Evolutionary conservation across 1,284 basidiomycete genomes (phyloP).

Genomic region (Albatrellus sp.): DNA sequence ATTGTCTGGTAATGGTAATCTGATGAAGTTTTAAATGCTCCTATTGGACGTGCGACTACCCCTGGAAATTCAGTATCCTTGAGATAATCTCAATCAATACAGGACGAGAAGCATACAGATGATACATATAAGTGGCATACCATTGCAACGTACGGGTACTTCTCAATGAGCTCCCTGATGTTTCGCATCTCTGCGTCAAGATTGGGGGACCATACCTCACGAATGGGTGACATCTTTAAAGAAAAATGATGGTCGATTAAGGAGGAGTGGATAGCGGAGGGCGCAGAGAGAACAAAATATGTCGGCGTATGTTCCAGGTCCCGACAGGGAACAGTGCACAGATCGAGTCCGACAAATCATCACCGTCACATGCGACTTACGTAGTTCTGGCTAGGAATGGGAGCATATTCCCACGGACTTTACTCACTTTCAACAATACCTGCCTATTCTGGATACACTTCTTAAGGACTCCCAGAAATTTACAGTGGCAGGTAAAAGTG

Average conservation of each 20-base stretch:
- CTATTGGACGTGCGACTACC: conserved; percentile 95
- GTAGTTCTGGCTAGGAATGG: neutral
- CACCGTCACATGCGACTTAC: neutral
- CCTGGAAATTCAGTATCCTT: conserved; percentile 99
- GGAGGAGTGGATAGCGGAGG: neutral
- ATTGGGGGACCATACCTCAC: conserved; percentile 92
- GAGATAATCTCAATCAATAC: conserved; percentile 1
- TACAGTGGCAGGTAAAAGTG: neutral
- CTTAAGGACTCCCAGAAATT: neutral
- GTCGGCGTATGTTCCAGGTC: neutral
- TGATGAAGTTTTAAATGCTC: conserved; percentile 89
- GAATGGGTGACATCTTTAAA: conserved; percentile 52
- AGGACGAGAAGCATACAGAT: neutral
- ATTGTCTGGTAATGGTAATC: conserved; percentile 99
- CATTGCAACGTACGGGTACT: conserved; percentile 94
- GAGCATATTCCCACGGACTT: neutral
- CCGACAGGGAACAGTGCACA: neutral
- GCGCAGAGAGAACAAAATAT: neutral
- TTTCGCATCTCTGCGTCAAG: conserved; percentile 86
- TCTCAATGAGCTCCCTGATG: conserved; percentile 79
- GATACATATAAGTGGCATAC: conserved; percentile 29
- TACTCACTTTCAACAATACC: conserved; percentile 3
- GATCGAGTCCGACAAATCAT: neutral
- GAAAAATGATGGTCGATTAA: neutral
- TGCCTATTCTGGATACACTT: conserved; percentile 1